phyloP scores from a whole-genome alignment of 208 protist genomes.

The Wallacemonas sp. region DNA sequence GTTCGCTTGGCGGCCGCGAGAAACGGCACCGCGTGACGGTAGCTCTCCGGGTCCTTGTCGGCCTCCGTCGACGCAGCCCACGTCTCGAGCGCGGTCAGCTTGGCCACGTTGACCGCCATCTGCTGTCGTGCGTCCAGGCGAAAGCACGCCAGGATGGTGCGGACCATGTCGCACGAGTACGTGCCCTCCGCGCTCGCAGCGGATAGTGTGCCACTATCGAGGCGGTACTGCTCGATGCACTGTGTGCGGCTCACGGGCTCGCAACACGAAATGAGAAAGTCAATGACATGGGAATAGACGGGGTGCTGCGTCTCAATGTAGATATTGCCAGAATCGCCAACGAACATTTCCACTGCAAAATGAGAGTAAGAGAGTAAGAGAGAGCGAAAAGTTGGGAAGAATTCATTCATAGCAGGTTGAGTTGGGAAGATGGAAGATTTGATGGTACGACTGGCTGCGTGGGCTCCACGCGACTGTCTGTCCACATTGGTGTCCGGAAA shows the following conservation, averaged over 20 bases:
- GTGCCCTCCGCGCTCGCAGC: slow-evolving; percentile 84
- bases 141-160: slow-evolving; percentile 73
- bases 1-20: not conserved
- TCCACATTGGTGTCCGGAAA: no score
- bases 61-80: slow-evolving; percentile 28
- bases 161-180: slow-evolving; percentile 85
- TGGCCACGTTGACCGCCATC: slow-evolving; percentile 64
- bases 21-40: slow-evolving; percentile 14
- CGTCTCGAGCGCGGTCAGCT: slow-evolving; percentile 39
- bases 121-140: slow-evolving; percentile 50
- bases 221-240: slow-evolving; percentile 80
- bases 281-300: slow-evolving; percentile 64
- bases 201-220: slow-evolving; percentile 78
- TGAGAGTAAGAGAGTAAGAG: not conserved
- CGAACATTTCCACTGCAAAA: no score
- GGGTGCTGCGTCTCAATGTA: slow-evolving; percentile 76
- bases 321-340: slow-evolving; percentile 63
- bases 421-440: no score
- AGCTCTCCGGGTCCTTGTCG: slow-evolving; percentile 18
- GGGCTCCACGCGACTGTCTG: no score
- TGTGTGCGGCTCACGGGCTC: slow-evolving; percentile 87
- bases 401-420: not conserved
- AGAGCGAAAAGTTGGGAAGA: not conserved
- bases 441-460: no score
- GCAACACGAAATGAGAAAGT: slow-evolving; percentile 89